Conservation (phyloP, 108 stramenopile genomes). For the Fragilariopsis cylindrus region DNA sequence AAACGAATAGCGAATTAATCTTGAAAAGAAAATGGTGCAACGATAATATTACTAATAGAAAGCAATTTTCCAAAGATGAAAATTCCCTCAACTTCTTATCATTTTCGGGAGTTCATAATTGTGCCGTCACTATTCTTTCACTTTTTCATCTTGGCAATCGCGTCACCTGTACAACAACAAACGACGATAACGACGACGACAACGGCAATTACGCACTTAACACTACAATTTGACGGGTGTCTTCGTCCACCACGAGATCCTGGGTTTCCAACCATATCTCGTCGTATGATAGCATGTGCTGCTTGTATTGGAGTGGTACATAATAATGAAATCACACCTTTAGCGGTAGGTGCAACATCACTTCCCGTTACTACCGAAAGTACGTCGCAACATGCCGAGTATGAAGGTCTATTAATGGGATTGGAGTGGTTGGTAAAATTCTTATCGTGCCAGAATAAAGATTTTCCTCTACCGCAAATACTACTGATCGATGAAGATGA, state of each 20-base stretch:
- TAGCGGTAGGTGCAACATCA: constrained; percentile 46
- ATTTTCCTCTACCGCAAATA: not conserved
- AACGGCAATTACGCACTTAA: constrained; percentile 4
- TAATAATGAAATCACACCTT: not conserved
- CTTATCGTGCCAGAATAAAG: not conserved
- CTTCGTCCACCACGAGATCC: constrained; percentile 63
- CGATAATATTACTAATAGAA: not conserved
- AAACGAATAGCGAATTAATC: too few species aligned
- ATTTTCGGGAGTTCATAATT: too few species aligned
- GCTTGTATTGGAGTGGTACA: constrained; percentile 19
- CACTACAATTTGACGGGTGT: constrained; percentile 65
- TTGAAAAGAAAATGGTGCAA: not conserved
- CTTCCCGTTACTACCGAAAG: constrained; percentile 37
- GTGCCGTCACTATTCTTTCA: not conserved
- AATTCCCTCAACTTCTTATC: too few species aligned
- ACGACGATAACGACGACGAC: not conserved
- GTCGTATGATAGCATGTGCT: constrained; percentile 21
- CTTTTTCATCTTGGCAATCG: not conserved
- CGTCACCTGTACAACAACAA: not conserved
- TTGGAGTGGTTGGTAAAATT: constrained; percentile 33
- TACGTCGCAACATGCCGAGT: constrained; percentile 73
- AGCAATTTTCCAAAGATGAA: too few species aligned
- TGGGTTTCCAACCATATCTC: constrained; percentile 37
- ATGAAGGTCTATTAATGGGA: constrained; percentile 70
- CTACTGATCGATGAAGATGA: not conserved